These are phyloP conservation scores for Senna tora DNA, from an alignment of 306 rosid species.

Conservation along the genomic window DNA sequence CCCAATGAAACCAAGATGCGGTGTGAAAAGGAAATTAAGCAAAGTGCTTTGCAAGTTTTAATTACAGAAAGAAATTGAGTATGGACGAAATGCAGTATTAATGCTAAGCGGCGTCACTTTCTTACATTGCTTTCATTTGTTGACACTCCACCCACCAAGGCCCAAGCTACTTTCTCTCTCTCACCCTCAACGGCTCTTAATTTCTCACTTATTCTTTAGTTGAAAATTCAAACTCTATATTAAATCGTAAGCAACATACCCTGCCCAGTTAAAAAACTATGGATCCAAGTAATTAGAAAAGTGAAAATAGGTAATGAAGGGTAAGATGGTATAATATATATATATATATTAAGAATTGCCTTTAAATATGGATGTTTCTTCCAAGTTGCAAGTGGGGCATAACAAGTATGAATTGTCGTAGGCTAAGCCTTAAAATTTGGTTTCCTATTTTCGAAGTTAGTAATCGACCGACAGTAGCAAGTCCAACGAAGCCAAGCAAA, in stretches of 20 bases:
- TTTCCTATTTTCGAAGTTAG: background rate
- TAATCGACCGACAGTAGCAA: constrained; percentile 16
- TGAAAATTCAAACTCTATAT: constrained; percentile 12
- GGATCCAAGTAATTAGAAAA: background rate
- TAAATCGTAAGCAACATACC: constrained; percentile 11
- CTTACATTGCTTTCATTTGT: constrained; percentile 14
- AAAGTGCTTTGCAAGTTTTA: background rate
- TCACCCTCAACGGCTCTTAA: constrained; percentile 1
- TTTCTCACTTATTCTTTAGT: constrained; percentile 8
- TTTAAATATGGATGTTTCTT: background rate
- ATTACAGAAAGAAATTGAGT: background rate
- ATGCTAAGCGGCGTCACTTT: background rate
- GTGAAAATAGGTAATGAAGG: background rate
- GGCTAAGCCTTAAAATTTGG: background rate
- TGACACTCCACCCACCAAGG: background rate
- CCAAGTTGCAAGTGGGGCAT: background rate
- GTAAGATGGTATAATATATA: background rate
- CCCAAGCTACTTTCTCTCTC: background rate
- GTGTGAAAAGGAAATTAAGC: background rate
- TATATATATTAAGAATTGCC: background rate
- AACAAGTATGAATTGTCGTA: background rate
- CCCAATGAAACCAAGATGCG: background rate
- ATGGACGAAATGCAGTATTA: background rate
- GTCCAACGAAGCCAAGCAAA: constrained; percentile 6
- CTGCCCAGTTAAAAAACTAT: background rate